Base-by-base conservation (phyloP, 768 basidiomycete genomes). In the Epithele typhae region DNA sequence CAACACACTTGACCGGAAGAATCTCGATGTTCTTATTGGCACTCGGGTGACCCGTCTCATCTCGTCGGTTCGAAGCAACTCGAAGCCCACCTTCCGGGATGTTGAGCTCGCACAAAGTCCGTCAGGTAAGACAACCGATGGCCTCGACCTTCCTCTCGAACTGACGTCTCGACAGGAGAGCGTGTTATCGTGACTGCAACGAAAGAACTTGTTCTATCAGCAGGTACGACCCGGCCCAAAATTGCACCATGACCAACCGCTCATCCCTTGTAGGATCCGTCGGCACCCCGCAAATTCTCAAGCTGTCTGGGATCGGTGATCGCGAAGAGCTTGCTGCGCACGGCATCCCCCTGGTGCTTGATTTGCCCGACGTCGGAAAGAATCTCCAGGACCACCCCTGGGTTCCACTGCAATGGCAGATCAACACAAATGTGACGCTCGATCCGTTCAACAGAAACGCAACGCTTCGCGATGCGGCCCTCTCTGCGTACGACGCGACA, bases 341-440 rank as follows among this genome's bases (percentile, higher is more conserved):
- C 12, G 58, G 58, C 15, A 60, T 68, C 42, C 32, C 53, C n/a
- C 35, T 61, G 5, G 25, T 64, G 21, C 53, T 64, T 23, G 42
- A 65, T 34, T 41, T 59, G 15, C 60, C 67, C 12, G 52, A 55
- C 34, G 62, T 68, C 17, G 66, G 67, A 4, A 51, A 57, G 40
- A 59, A 64, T 39, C 38, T 68, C 38, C 49, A 54, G 17, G 65
- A 65, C 48, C 65, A 66, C 25, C 45, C 58, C 1, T 36, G 52
- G 15, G n/a, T 42, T 9, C 24, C 40, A 6, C 8, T 27, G 3
- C 45, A 38, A 14, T 45, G 12, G 17, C 12, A 30, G 15, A 27
- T 45, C 35, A 23, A 21, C 19, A 37, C 4, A n/a, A 37, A 34
- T 14, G 36, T 35, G n/a, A 30, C 25, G 6, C 22, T 41, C 21